A percentile compares a stretch with the other conserved stretches of the same genome.
These are phyloP conservation scores for Exserohilum turcica DNA, from an alignment of 2,329 filamentous ascomycete species.

Conservation along the genomic window DNA sequence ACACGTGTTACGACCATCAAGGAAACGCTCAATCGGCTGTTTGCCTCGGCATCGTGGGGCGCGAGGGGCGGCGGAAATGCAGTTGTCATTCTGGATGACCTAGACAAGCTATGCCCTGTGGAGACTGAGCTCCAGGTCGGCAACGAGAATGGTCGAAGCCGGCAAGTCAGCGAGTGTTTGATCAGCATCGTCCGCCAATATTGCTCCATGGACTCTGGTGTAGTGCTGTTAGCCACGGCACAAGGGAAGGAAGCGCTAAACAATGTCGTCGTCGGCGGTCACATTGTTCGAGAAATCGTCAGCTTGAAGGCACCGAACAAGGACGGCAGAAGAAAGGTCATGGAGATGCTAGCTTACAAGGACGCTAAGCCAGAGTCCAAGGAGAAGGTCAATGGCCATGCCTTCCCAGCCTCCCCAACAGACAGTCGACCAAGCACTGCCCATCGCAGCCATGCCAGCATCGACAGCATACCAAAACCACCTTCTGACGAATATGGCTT, in stretches of 20 bases:
- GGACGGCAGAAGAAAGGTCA: slow-evolving; percentile 79
- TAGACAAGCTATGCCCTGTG: slow-evolving; percentile 89
- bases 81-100: slow-evolving; percentile 85
- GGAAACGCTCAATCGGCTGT: slow-evolving; percentile 80
- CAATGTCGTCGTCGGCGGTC: slow-evolving; percentile 85
- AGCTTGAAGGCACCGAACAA: slow-evolving; percentile 91
- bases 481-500: slow-evolving; percentile 60
- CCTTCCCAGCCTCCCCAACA: slow-evolving; percentile 51
- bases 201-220: slow-evolving; percentile 76
- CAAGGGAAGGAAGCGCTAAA: slow-evolving; percentile 93
- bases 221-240: slow-evolving; percentile 87
- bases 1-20: slow-evolving; percentile 88
- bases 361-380: slow-evolving; percentile 36
- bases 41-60: slow-evolving; percentile 90
- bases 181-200: slow-evolving; percentile 83
- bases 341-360: slow-evolving; percentile 74
- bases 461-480: slow-evolving; percentile 42
- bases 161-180: slow-evolving; percentile 88
- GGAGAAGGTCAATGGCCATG: slow-evolving; percentile 33
- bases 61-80: slow-evolving; percentile 82
- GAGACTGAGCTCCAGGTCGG: slow-evolving; percentile 95
- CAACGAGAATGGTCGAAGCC: slow-evolving; percentile 89
- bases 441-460: slow-evolving; percentile 52
- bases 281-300: slow-evolving; percentile 90
- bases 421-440: slow-evolving; percentile 54